phyloP scores from a whole-genome alignment of 2,329 filamentous ascomycete species.

The Chrysoporthe puriensis region DNA sequence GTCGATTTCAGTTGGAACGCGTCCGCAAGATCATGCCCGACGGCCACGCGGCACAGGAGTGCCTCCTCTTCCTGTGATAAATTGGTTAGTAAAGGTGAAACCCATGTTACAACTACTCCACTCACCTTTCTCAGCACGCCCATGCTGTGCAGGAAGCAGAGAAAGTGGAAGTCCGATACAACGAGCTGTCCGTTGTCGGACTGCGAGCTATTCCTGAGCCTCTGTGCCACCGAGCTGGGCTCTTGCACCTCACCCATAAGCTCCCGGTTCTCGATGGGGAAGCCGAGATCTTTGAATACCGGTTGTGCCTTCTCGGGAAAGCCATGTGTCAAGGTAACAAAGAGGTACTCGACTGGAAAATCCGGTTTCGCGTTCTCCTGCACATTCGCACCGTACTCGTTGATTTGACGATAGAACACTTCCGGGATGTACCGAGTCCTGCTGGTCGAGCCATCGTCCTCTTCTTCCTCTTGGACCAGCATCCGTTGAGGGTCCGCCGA shows the following conservation, averaged over 20 bases:
- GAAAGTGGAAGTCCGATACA: slow-evolving; percentile 90
- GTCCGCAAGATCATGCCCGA: slow-evolving; percentile 77
- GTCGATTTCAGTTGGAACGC: slow-evolving; percentile 83
- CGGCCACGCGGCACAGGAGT: slow-evolving; percentile 83
- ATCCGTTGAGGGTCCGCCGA: slow-evolving; percentile 92
- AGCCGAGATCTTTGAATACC: slow-evolving; percentile 72
- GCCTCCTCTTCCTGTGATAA: slow-evolving; percentile 78
- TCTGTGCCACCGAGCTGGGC: slow-evolving; percentile 66
- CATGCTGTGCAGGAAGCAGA: slow-evolving; percentile 84
- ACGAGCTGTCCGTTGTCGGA: slow-evolving; percentile 65
- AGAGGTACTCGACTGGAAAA: slow-evolving; percentile 94
- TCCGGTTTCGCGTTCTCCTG: slow-evolving; percentile 96
- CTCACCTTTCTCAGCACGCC: slow-evolving; percentile 83
- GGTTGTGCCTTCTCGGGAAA: slow-evolving; percentile 84
- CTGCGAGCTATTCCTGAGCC: slow-evolving; percentile 66
- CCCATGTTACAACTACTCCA: slow-evolving; percentile 27
- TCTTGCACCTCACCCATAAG: slow-evolving; percentile 86
- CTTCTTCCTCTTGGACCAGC: slow-evolving; percentile 91
- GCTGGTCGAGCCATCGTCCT: slow-evolving; percentile 71
- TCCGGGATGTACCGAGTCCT: slow-evolving; percentile 91
- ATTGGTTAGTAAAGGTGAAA: slow-evolving; percentile 10
- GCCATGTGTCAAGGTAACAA: slow-evolving; percentile 94
- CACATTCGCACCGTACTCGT: slow-evolving; percentile 94
- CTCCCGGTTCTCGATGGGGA: slow-evolving; percentile 91
- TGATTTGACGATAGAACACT: slow-evolving; percentile 93